Conservation (phyloP, 768 basidiomycete genomes). For the Amyloporia xantha region DNA sequence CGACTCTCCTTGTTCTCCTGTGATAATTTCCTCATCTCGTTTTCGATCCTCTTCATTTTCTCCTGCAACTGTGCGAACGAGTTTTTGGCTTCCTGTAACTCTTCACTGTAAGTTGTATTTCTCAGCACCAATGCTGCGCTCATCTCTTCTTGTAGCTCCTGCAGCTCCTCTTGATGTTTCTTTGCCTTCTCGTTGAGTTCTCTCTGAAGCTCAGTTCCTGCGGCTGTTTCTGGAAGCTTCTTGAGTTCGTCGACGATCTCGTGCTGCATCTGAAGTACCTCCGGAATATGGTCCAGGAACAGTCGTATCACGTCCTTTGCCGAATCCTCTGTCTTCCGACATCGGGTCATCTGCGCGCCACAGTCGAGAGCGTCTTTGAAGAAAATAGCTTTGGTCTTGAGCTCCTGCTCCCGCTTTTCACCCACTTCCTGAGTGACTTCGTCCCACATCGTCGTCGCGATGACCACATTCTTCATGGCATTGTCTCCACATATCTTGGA, state of each 20-base stretch:
- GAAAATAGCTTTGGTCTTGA: constrained; percentile 8
- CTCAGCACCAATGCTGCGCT: background rate
- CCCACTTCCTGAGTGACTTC: constrained; percentile 8
- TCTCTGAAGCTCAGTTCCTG: constrained; percentile 12
- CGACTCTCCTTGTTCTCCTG: no score
- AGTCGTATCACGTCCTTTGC: constrained; percentile 4
- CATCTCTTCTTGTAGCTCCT: constrained; percentile 23
- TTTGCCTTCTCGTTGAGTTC: constrained; percentile 10
- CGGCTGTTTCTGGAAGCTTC: constrained; percentile 9
- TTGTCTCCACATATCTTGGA: constrained; percentile 27
- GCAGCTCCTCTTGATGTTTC: constrained; percentile 8
- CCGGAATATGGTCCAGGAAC: constrained; percentile 1
- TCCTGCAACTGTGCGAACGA: no score
- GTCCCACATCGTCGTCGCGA: constrained; percentile 36
- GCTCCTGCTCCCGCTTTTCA: constrained; percentile 10
- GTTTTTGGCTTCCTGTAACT: constrained; percentile 31
- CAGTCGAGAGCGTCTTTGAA: constrained; percentile 10
- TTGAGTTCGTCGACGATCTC: constrained; percentile 8
- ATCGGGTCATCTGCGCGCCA: constrained; percentile 8
- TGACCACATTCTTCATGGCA: constrained; percentile 25
- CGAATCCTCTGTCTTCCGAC: constrained; percentile 5
- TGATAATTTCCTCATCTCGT: no score
- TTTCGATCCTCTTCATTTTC: no score
- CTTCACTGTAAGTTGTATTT: constrained; percentile 35
- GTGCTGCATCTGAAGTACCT: constrained; percentile 7